Evolutionary conservation across 495 filamentous ascomycete genomes (phyloP), one percentile per base, ranked within the genome.

Genomic region (Neurospora africana): DNA sequence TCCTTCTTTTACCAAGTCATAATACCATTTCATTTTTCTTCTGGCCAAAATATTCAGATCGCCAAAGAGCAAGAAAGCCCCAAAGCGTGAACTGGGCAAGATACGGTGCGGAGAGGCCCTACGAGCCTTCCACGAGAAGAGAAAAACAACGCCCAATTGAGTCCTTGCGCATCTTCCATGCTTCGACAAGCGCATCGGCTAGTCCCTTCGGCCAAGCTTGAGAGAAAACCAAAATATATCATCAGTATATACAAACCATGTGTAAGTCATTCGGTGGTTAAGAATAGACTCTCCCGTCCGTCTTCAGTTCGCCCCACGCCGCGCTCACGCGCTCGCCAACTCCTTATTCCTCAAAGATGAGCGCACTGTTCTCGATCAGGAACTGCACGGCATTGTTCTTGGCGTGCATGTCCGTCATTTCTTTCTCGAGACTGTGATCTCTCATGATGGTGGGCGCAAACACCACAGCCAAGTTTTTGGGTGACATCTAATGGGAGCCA

Each of bases 401-500:
- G 72, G 91, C 88, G 75, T 95, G 91, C 84, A 97, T 95, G 75
- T 99, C 96, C 15, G 90, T 93, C 91, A 98, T 96, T 79, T 99
- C 96, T 71, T 93, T 90, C 74, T 97, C 92, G 74, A 98, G 83
- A 74, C 89, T 93, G 78, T 89, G 84, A 33, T 97, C 93, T 69
- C 95, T 86, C 91, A 99, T 95, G 73, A 99, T 93, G 9, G 96
- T 99, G 33, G 96, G 96, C 35, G 96, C 96, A 76, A 99, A 99
- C 36, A 99, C 96, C 71, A 99, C 96, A 6, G 96, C 93, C 43
- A 98, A 84, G 76, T 99, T 99, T 78, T 92, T 90, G 41, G 95
- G 91, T 23, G 92, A 95, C 96, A 99, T 99, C 81, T 86, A 68
- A 4, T 70, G 19, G n/a, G 38, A 43, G 61, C n/a, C 33, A 70